Evolutionary conservation across 768 basidiomycete genomes (phyloP).

Genomic region (Panaeolus cyanescens): DNA sequence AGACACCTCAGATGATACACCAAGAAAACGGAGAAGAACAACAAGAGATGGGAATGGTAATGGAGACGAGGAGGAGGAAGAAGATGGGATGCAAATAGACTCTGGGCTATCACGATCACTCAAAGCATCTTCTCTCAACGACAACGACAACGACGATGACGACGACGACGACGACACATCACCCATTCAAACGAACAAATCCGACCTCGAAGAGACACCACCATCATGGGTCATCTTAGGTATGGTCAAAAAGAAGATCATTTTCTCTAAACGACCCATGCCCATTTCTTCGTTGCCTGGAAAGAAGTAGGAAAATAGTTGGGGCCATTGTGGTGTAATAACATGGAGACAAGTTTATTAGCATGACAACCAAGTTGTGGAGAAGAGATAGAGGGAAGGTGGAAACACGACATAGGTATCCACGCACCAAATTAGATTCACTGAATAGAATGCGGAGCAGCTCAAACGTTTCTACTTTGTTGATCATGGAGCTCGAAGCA

Average conservation of each 20-base stretch:
- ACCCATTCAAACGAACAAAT: background rate
- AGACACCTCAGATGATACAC: conserved; percentile 5
- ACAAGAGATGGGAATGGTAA: conserved; percentile 16
- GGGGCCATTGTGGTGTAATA: background rate
- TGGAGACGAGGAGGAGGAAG: conserved; percentile 12
- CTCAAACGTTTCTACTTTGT: background rate
- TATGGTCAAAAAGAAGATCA: conserved; percentile 78
- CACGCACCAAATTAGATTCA: background rate
- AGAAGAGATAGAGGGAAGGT: too few species aligned
- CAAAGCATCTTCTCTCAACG: conserved; percentile 15
- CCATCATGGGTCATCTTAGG: conserved; percentile 64
- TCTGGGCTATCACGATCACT: conserved; percentile 1
- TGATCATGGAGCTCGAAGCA: background rate
- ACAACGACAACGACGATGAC: conserved; percentile 15
- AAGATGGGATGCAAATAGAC: conserved; percentile 23
- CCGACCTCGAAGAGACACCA: conserved; percentile 3
- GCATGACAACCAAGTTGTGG: too few species aligned
- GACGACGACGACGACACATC: conserved; percentile 6
- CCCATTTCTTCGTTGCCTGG: conserved; percentile 40
- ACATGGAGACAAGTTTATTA: too few species aligned
- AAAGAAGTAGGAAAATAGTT: conserved; percentile 22
- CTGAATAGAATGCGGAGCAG: background rate
- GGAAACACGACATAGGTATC: too few species aligned
- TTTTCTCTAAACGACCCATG: conserved; percentile 84
- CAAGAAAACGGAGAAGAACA: conserved; percentile 11